These are phyloP conservation scores for Camelina hispida DNA, from an alignment of 345 rosid species.

Conservation along the genomic window DNA sequence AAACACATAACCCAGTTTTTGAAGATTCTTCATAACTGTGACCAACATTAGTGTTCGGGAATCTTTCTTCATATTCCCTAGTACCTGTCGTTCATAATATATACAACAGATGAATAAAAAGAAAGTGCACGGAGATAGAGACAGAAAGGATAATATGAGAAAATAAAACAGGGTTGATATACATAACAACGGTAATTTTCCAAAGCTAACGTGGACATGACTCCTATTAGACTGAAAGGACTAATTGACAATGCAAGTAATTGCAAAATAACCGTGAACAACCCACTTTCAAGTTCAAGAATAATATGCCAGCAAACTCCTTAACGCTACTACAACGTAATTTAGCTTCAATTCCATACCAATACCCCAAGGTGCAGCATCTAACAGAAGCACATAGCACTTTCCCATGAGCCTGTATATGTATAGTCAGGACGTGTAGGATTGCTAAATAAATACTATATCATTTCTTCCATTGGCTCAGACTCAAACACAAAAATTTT, in stretches of 20 bases:
- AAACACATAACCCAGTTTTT: constrained; percentile 75
- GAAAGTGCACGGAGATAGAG: not conserved
- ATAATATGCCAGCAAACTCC: constrained; percentile 17
- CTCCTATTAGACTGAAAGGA: constrained; percentile 5
- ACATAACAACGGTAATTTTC: not conserved
- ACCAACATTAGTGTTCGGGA: constrained; percentile 74
- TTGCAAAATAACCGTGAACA: constrained; percentile 12
- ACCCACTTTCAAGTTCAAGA: constrained; percentile 21
- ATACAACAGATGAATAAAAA: constrained; percentile 23
- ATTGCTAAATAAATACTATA: constrained; percentile 15
- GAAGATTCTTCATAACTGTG: constrained; percentile 80
- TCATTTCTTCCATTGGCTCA: constrained; percentile 5
- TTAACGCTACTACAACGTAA: constrained; percentile 19
- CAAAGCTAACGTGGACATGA: not conserved
- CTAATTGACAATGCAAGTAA: not conserved
- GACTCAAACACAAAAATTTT: not conserved
- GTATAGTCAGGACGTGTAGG: constrained; percentile 19
- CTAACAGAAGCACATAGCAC: constrained; percentile 23
- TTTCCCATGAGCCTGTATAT: not conserved
- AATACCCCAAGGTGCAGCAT: constrained; percentile 12
- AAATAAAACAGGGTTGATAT: constrained; percentile 1
- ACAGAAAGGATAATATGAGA: constrained; percentile 10
- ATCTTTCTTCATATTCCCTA: constrained; percentile 77
- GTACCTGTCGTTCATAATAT: constrained; percentile 59
- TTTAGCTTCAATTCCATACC: constrained; percentile 5